Evolutionary conservation across 2,329 filamentous ascomycete genomes (phyloP).

Genomic region (Colletotrichum higginsianum): DNA sequence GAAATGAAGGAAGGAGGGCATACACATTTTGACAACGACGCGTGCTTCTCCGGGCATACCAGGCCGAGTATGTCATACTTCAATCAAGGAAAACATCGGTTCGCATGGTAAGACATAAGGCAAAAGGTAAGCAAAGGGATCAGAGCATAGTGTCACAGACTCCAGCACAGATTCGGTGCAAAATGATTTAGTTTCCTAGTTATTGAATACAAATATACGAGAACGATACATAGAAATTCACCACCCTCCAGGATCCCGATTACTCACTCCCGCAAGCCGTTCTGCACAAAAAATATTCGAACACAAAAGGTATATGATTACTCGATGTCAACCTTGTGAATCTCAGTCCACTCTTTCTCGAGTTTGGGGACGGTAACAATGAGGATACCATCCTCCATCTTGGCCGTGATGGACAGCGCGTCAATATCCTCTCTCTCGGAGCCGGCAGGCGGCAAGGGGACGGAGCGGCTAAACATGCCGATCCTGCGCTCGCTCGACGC

Average conservation of each 20-base stretch:
- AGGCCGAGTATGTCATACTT: not conserved
- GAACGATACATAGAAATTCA: not conserved
- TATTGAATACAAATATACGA: not conserved
- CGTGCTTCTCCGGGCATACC: too few relatives aligned
- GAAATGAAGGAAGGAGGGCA: too few relatives aligned
- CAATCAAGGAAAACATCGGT: not conserved
- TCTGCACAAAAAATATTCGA: constrained; percentile 2
- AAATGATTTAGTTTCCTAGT: not conserved
- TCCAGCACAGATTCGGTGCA: not conserved
- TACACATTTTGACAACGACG: not conserved
- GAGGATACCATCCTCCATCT: constrained; percentile 84
- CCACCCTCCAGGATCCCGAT: not conserved
- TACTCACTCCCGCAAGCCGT: not conserved
- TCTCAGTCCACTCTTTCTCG: constrained; percentile 76
- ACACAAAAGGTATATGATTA: constrained; percentile 47
- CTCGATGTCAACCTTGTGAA: constrained; percentile 72
- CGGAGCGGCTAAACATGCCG: constrained; percentile 80
- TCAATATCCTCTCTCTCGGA: constrained; percentile 72
- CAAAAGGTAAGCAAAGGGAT: not conserved
- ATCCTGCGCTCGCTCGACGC: constrained; percentile 77
- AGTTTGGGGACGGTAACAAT: constrained; percentile 83
- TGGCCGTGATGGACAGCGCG: constrained; percentile 77
- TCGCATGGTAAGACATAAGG: not conserved
- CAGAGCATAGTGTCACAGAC: not conserved
- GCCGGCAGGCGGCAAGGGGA: constrained; percentile 68